Percentiles rank a stretch among this genome's conserved stretches.
phyloP scores from a whole-genome alignment of 768 basidiomycete genomes.

The Lactifluus volemus region DNA sequence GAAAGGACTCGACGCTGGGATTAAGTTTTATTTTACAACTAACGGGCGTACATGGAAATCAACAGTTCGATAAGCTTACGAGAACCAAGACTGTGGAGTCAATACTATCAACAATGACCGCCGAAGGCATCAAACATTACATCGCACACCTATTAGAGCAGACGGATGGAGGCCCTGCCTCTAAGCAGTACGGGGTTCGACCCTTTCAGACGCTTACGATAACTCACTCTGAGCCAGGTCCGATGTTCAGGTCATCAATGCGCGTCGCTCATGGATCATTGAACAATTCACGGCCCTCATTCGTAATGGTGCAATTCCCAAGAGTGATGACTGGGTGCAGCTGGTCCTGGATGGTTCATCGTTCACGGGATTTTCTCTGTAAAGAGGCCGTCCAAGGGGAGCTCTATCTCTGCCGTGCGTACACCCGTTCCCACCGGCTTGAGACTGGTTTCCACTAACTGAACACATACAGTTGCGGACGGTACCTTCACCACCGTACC shows the following conservation, averaged over 20 bases:
- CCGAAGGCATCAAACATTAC: slow-evolving; percentile 68
- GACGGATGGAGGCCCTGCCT: slow-evolving; percentile 40
- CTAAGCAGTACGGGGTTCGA: slow-evolving; percentile 32
- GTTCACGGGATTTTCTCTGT: slow-evolving; percentile 76
- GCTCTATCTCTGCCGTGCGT: slow-evolving; percentile 49
- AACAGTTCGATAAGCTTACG: slow-evolving; percentile 87
- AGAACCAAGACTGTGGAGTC: slow-evolving; percentile 89
- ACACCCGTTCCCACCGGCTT: background rate
- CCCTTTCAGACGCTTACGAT: background rate
- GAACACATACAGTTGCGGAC: slow-evolving; percentile 42
- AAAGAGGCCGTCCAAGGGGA: slow-evolving; percentile 66
- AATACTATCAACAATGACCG: slow-evolving; percentile 66
- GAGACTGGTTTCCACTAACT: background rate
- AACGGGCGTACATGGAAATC: slow-evolving; percentile 72
- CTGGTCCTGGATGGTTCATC: slow-evolving; percentile 72
- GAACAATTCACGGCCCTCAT: slow-evolving; percentile 78
- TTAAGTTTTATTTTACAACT: slow-evolving; percentile 81
- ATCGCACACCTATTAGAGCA: slow-evolving; percentile 61
- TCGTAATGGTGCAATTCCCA: slow-evolving; percentile 71
- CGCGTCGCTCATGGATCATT: slow-evolving; percentile 69
- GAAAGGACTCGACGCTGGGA: slow-evolving; percentile 68
- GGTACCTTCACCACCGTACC: slow-evolving; percentile 58
- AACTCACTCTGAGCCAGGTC: slow-evolving; percentile 28
- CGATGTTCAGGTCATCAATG: slow-evolving; percentile 40
- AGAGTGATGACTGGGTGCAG: slow-evolving; percentile 69